Conservation (phyloP, 805 yeast genomes). For the Wickerhamiella occidentalis region DNA sequence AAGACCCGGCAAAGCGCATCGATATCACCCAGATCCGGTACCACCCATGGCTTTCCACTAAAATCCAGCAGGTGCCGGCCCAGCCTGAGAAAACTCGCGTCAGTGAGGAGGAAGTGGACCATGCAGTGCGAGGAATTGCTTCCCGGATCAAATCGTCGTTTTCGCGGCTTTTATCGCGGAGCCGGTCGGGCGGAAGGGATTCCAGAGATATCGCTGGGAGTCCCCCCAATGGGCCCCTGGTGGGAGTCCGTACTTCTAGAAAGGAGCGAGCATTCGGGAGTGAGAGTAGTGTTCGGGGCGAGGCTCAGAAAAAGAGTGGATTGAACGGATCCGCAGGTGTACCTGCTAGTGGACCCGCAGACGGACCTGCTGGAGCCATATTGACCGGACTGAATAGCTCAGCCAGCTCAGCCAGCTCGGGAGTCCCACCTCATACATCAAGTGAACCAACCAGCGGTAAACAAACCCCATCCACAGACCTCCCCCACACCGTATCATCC, state of each 20-base stretch:
- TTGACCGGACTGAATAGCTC: too few species aligned
- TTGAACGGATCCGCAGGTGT: too few species aligned
- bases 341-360: too few species aligned
- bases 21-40: slow-evolving; percentile 59
- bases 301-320: too few species aligned
- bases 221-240: background rate
- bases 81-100: slow-evolving; percentile 29
- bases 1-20: slow-evolving; percentile 56
- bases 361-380: too few species aligned
- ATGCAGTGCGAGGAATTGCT: slow-evolving; percentile 77
- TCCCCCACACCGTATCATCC: background rate
- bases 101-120: slow-evolving; percentile 53
- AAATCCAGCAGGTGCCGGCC: slow-evolving; percentile 29
- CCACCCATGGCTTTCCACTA: slow-evolving; percentile 54
- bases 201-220: background rate
- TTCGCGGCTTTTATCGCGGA: slow-evolving; percentile 11
- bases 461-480: background rate
- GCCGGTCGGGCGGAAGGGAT: background rate
- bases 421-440: background rate
- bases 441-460: background rate
- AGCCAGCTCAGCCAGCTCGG: background rate
- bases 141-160: slow-evolving; percentile 44
- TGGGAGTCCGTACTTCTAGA: background rate
- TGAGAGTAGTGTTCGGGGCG: too few species aligned
- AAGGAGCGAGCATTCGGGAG: background rate